phyloP scores from a whole-genome alignment of 2,329 filamentous ascomycete species.

The Xylaria sp. region DNA sequence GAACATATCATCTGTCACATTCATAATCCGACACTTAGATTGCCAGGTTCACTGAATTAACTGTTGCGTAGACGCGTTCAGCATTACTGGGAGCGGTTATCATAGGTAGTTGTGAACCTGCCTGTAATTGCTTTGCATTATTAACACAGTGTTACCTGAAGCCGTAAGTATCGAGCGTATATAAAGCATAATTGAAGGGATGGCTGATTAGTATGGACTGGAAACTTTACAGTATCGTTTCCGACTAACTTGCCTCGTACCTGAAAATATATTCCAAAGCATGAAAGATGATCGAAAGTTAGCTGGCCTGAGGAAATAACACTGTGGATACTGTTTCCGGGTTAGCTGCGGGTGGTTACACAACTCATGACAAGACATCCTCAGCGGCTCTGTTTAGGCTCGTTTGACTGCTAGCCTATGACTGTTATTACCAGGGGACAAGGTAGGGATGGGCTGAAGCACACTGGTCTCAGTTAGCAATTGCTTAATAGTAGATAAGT shows the following conservation, averaged over 20 bases:
- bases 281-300: no score
- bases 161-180: no score
- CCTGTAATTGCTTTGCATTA: no score
- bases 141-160: not conserved
- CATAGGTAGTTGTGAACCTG: no score
- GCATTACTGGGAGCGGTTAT: no score
- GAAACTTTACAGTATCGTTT: not conserved
- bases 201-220: not conserved
- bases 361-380: not conserved
- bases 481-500: not conserved
- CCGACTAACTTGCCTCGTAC: no score
- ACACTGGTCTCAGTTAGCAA: not conserved
- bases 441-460: not conserved
- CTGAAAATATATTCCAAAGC: no score
- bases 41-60: not conserved
- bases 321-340: not conserved
- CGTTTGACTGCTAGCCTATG: not conserved
- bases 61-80: not conserved
- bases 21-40: not conserved
- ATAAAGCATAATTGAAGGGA: not conserved
- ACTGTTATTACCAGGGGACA: not conserved
- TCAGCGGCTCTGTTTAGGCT: not conserved
- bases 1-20: conserved; percentile 4
- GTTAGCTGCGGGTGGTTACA: not conserved
- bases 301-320: not conserved